Conservation (phyloP, 164 flowering plant genomes). For the Umbellularia californica region DNA sequence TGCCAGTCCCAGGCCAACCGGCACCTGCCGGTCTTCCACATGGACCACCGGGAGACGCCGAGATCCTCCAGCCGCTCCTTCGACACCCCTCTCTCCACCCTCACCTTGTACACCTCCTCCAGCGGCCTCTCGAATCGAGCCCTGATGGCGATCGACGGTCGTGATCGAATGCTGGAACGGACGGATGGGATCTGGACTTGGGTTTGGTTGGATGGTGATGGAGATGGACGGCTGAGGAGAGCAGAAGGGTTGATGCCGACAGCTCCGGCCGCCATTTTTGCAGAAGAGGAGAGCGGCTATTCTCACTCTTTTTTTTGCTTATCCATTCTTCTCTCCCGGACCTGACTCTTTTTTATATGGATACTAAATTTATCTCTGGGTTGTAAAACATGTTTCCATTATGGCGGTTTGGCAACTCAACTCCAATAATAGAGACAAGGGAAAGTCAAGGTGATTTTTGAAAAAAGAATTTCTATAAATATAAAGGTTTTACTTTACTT, state of each 20-base stretch:
- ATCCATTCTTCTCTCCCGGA: no score
- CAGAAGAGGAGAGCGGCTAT: no score
- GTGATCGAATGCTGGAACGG: neutral
- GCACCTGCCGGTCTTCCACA: conserved; percentile 84
- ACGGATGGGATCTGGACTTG: neutral
- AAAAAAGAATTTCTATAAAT: no score
- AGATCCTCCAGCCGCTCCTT: conserved; percentile 53
- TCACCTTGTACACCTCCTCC: conserved; percentile 67
- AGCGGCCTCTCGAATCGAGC: conserved; percentile 58
- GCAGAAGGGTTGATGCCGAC: conserved; percentile 5
- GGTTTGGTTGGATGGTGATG: no score
- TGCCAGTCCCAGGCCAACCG: conserved; percentile 89
- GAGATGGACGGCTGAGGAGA: neutral
- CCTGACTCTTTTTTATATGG: no score
- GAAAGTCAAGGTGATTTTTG: no score
- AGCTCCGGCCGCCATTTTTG: conserved; percentile 8
- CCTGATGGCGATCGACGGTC: conserved; percentile 17
- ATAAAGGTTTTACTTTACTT: no score
- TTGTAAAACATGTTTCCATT: no score
- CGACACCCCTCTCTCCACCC: conserved; percentile 60
- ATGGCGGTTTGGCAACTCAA: no score
- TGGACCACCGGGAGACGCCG: conserved; percentile 66
- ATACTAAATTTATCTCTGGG: no score
- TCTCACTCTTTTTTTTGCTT: no score
- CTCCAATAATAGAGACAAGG: no score